phyloP scores from a whole-genome alignment of 169 alveolate species.

The Plasmodium fragile region DNA sequence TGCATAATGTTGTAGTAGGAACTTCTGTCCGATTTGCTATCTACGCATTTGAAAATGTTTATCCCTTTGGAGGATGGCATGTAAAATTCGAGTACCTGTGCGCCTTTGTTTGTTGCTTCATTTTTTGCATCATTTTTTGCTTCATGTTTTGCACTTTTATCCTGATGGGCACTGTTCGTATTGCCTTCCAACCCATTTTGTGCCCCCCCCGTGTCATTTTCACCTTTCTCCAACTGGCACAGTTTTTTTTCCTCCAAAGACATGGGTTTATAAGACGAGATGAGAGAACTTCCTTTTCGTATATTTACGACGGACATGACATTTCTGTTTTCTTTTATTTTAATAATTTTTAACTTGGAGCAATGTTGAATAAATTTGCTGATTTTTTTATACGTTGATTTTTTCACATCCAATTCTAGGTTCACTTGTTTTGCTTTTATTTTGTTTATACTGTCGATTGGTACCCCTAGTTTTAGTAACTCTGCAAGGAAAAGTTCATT shows the following conservation, averaged over 20 bases:
- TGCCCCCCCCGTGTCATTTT: slow-evolving; percentile 11
- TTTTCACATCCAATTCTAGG: slow-evolving; percentile 64
- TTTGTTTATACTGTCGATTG: slow-evolving; percentile 11
- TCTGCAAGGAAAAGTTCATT: slow-evolving; percentile 40
- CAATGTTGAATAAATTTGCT: slow-evolving; percentile 76
- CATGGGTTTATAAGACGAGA: slow-evolving; percentile 70
- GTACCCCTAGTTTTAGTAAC: slow-evolving; percentile 8
- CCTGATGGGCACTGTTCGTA: neutral
- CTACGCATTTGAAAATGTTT: slow-evolving; percentile 59
- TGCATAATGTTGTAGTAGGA: slow-evolving; percentile 47
- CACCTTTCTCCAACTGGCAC: slow-evolving; percentile 15
- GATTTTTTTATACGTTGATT: slow-evolving; percentile 77
- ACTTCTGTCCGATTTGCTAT: slow-evolving; percentile 42
- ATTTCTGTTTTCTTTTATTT: slow-evolving; percentile 76
- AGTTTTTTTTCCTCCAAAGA: slow-evolving; percentile 48
- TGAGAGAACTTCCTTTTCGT: slow-evolving; percentile 39
- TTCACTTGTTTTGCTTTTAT: slow-evolving; percentile 43
- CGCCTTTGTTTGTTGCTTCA: slow-evolving; percentile 54
- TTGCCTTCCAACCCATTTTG: neutral
- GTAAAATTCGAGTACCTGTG: slow-evolving; percentile 72
- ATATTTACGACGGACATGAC: slow-evolving; percentile 75
- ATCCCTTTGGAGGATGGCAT: slow-evolving; percentile 65
- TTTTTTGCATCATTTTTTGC: slow-evolving; percentile 32
- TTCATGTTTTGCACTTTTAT: slow-evolving; percentile 28
- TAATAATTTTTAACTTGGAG: slow-evolving; percentile 71